A percentile compares a stretch with the other conserved stretches of the same genome.
phyloP scores from a whole-genome alignment of 257 asterid genomes.

The Agastache rugosa region DNA sequence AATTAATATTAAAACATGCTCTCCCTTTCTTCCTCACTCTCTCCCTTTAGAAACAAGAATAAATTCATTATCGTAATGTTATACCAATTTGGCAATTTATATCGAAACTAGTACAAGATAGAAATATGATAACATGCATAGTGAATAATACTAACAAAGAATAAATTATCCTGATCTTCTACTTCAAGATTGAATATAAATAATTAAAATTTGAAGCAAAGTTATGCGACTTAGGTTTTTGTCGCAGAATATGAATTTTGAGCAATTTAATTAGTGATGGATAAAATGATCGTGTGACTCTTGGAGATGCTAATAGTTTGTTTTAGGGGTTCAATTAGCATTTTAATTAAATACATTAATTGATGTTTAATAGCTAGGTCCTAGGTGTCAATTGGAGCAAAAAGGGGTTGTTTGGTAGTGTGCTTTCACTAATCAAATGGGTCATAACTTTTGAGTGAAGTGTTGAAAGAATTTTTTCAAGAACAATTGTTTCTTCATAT shows the following conservation, averaged over 20 bases:
- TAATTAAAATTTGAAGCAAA: not conserved
- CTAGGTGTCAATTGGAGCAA: constrained; percentile 49
- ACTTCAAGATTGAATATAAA: not conserved
- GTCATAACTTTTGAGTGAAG: constrained; percentile 36
- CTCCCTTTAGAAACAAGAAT: not conserved
- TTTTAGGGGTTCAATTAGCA: constrained; percentile 38
- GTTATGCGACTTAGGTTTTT: not conserved
- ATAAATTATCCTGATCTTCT: not conserved
- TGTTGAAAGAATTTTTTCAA: constrained; percentile 54
- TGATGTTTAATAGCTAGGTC: constrained; percentile 27
- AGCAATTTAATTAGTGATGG: not conserved
- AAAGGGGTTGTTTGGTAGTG: constrained; percentile 36
- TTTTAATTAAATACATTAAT: constrained; percentile 2
- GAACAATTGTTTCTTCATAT: constrained; percentile 29
- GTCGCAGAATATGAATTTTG: constrained; percentile 14
- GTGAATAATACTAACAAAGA: not conserved
- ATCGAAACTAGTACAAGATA: not conserved
- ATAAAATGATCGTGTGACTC: constrained; percentile 17
- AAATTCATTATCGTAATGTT: not conserved
- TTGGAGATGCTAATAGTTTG: constrained; percentile 47
- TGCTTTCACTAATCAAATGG: constrained; percentile 41
- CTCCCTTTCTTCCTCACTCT: constrained; percentile 26
- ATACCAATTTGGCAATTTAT: not conserved
- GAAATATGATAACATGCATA: not conserved
- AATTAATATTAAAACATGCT: constrained; percentile 42